Evolutionary conservation across 352 stramenopile species (phyloP), one percentile per base, ranked within the genome.

Genomic region (Globisporangium paddicum): DNA sequence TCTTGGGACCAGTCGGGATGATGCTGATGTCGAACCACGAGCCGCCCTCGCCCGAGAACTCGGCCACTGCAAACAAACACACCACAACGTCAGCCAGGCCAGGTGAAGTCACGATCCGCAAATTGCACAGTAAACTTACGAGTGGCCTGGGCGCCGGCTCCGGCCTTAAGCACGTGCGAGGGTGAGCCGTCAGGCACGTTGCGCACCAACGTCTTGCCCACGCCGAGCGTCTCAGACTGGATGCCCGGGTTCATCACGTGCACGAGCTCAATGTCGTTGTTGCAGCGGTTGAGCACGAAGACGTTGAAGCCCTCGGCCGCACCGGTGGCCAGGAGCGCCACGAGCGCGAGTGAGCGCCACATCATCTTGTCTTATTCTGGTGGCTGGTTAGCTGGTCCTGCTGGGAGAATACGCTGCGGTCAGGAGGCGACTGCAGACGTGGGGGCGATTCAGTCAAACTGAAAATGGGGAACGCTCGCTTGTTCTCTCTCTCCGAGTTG

Each of bases 21-120:
- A 86, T 90, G 40, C 73, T 86, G 64, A 88, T 88, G 53, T 88
- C 80, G 65, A 79, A 90, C 77, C 80, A 90, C n/a, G 69, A 63
- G 37, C 67, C 70, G 40, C 68, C 71, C 46, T 81, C 75, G 8
- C 63, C 70, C 26, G 80, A 88, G 50, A 90, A 87, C 64, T 90
- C 80, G 38, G 77, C 77, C 32, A 87, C 71, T 79, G 37, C 9
- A 60, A 16, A 14, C 44, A n/a, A 34, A 16, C 5, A 40, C 21
- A 16, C 6, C 26, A 83, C 42, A 48, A n/a, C 10, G 37, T 44
- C 10, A 44, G 37, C 37, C 37, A 21, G 16, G 35, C n/a, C 35
- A 41, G n/a, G 35, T 41, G 11, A 18, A 16, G 3, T 44, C 16
- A 16, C 19, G 37, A 44, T 21, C 18, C 2, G 5, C 16, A 44